Evolutionary conservation across 225 moss, liverwort and hornwort species (phyloP).

Genomic region (Climacium dendroides): DNA sequence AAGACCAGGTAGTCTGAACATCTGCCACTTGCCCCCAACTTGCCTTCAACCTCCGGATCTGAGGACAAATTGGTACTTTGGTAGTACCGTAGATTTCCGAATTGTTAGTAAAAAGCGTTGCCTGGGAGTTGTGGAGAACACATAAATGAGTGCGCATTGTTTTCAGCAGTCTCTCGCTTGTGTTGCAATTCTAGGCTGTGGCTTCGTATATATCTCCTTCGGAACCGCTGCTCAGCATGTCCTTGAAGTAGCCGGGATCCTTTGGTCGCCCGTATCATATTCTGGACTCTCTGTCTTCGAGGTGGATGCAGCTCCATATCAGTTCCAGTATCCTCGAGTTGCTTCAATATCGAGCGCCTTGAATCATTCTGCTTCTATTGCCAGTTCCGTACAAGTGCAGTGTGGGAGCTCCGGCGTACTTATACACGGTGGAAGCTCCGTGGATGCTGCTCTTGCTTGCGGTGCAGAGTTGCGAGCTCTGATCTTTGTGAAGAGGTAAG

Average conservation of each 20-base stretch:
- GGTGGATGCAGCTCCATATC: neutral
- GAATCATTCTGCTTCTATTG: no score
- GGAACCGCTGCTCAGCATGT: neutral
- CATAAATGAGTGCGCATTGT: neutral
- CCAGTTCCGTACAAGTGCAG: no score
- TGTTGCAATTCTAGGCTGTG: neutral
- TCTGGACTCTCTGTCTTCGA: neutral
- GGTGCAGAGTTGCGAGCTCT: no score
- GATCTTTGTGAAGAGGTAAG: no score
- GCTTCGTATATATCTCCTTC: neutral
- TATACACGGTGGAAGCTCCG: no score
- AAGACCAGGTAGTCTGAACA: no score
- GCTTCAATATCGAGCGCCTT: no score
- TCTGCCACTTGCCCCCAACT: neutral
- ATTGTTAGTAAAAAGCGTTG: neutral
- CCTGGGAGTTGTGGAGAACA: neutral
- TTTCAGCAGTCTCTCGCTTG: neutral
- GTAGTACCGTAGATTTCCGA: neutral
- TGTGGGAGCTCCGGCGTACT: no score
- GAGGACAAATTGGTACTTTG: neutral
- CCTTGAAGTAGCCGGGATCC: neutral
- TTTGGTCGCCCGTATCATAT: neutral
- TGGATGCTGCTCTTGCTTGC: no score
- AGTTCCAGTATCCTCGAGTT: neutral
- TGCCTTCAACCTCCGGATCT: no score